These are phyloP conservation scores for Metschnikowia chrysomelidarum DNA, from an alignment of 805 yeast genomes.

Conservation along the genomic window DNA sequence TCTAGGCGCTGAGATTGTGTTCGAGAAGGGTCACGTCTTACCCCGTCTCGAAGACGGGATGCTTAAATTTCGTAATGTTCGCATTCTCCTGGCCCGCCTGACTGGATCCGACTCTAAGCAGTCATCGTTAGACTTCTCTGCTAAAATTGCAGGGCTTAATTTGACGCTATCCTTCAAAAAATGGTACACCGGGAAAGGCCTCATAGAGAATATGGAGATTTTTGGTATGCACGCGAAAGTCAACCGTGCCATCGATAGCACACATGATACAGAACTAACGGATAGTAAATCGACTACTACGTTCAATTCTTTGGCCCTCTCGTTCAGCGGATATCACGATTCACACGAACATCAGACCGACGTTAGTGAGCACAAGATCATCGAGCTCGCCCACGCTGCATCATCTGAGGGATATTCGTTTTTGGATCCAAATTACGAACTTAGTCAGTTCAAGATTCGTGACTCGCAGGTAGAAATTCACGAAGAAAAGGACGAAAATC, in stretches of 20 bases:
- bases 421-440: constrained; percentile 33
- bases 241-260: constrained; percentile 12
- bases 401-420: constrained; percentile 7
- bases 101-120: constrained; percentile 15
- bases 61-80: constrained; percentile 44
- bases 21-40: constrained; percentile 38
- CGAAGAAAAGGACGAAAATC: constrained; percentile 18
- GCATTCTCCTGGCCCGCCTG: constrained; percentile 14
- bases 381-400: constrained; percentile 12
- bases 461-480: constrained; percentile 48
- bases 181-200: constrained; percentile 56
- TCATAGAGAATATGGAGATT: constrained; percentile 48
- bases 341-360: constrained; percentile 33
- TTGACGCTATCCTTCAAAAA: constrained; percentile 49
- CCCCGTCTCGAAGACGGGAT: constrained; percentile 51
- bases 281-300: constrained; percentile 26
- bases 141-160: constrained; percentile 42
- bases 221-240: constrained; percentile 46
- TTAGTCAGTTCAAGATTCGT: constrained; percentile 43
- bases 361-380: constrained; percentile 23
- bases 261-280: constrained; percentile 11
- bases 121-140: constrained; percentile 25
- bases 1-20: constrained; percentile 33
- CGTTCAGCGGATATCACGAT: constrained; percentile 27
- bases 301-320: constrained; percentile 25